Conservation (phyloP, 2,329 filamentous ascomycete species). For the Sphaerulina musiva region DNA sequence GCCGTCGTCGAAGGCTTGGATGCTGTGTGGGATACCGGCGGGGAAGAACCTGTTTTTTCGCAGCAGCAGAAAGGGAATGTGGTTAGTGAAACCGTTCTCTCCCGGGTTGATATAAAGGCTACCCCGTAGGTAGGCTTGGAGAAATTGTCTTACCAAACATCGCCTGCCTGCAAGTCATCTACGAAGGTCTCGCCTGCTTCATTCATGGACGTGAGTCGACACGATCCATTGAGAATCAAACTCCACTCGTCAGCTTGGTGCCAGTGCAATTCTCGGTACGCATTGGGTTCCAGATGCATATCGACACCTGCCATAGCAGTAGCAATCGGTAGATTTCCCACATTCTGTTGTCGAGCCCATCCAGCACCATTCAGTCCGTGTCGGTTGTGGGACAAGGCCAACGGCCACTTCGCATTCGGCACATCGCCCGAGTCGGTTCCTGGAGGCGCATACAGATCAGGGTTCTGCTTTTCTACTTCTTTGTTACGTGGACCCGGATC, state of each 20-base stretch:
- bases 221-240: constrained; percentile 29
- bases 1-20: constrained; percentile 45
- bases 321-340: constrained; percentile 35
- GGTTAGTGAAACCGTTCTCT: too few relatives aligned
- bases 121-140: too few relatives aligned
- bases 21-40: constrained; percentile 38
- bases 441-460: constrained; percentile 37
- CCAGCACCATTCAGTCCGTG: constrained; percentile 37
- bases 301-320: constrained; percentile 41
- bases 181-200: constrained; percentile 30
- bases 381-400: constrained; percentile 36
- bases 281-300: constrained; percentile 33
- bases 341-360: constrained; percentile 39
- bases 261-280: constrained; percentile 34
- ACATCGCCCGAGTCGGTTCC: constrained; percentile 37
- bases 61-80: too few relatives aligned
- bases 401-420: constrained; percentile 39
- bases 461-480: constrained; percentile 36
- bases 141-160: constrained; percentile 38
- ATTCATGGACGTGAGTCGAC: constrained; percentile 29
- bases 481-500: constrained; percentile 35
- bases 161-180: constrained; percentile 38
- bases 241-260: constrained; percentile 33
- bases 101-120: too few relatives aligned
- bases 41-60: constrained; percentile 41